Evolutionary conservation across 228 moss, liverwort and hornwort genomes (phyloP).

Genomic region (Sphagnum magellanicum): DNA sequence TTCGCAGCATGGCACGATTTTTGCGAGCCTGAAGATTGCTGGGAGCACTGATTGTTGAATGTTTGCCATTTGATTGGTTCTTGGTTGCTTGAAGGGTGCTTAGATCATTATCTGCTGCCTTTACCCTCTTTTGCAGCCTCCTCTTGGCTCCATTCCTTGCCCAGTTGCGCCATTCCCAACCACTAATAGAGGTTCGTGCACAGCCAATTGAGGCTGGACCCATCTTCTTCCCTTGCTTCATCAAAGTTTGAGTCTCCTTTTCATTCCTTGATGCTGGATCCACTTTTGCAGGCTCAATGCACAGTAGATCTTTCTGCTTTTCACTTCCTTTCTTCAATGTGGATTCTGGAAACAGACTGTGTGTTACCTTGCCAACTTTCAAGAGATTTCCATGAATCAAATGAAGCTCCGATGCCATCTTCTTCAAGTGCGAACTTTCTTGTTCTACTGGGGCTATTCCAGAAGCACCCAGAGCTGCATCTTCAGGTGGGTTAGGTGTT

Average conservation of each 20-base stretch:
- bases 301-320: no score
- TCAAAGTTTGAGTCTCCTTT: neutral
- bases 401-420: no score
- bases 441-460: no score
- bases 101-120: constrained; percentile 1
- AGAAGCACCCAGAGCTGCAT: no score
- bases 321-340: no score
- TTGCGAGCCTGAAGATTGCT: constrained; percentile 60
- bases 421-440: no score
- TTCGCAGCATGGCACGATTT: constrained; percentile 74
- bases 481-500: no score
- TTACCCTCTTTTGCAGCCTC: constrained; percentile 5
- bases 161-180: constrained; percentile 38
- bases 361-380: no score
- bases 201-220: constrained; percentile 52
- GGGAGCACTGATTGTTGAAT: constrained; percentile 10
- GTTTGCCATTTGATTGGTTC: constrained; percentile 22
- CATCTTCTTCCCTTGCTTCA: neutral
- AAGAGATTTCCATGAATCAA: no score
- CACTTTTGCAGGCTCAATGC: no score
- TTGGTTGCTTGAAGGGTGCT: constrained; percentile 30
- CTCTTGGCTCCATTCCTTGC: constrained; percentile 27
- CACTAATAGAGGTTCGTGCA: constrained; percentile 53
- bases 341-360: no score
- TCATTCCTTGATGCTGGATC: no score